Percentiles rank a stretch among this genome's conserved stretches.
Evolutionary conservation across 2,329 filamentous ascomycete genomes (phyloP).

Genomic region (Xylariaceae sp.): DNA sequence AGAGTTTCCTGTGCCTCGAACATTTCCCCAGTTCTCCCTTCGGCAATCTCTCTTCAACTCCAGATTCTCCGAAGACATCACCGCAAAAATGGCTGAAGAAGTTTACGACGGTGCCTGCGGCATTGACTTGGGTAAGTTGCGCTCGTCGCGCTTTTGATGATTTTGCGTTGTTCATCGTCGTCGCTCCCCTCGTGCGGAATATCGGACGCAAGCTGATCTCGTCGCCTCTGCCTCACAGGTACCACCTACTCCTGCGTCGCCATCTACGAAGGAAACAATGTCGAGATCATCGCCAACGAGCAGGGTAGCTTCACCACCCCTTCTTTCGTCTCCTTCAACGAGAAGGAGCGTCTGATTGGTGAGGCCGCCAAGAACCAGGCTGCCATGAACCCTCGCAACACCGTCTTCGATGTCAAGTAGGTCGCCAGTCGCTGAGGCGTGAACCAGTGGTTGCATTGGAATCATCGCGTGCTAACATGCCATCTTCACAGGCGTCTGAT

Average conservation of each 20-base stretch:
- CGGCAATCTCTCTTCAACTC: slow-evolving; percentile 18
- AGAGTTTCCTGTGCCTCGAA: slow-evolving; percentile 17
- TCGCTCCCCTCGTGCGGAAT: not conserved
- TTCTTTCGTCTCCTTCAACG: slow-evolving; percentile 98
- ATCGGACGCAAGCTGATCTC: slow-evolving; percentile 3
- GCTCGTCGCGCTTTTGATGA: not conserved
- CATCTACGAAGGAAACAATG: slow-evolving; percentile 98
- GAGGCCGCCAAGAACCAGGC: slow-evolving; percentile 99
- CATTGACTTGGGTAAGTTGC: slow-evolving; percentile 90
- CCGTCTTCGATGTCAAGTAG: slow-evolving; percentile 98
- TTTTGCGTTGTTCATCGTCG: not conserved
- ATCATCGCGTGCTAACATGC: slow-evolving; percentile 3
- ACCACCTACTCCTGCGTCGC: slow-evolving; percentile 99
- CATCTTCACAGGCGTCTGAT: slow-evolving; percentile 73
- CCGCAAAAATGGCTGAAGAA: slow-evolving; percentile 78
- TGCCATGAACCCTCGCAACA: slow-evolving; percentile 98
- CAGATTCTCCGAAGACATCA: slow-evolving; percentile 16
- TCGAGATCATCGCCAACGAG: slow-evolving; percentile 99
- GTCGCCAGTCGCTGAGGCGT: slow-evolving; percentile 32
- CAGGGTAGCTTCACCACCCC: slow-evolving; percentile 99
- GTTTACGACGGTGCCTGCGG: slow-evolving; percentile 99
- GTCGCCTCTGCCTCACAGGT: slow-evolving; percentile 48
- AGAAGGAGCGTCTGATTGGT: slow-evolving; percentile 97
- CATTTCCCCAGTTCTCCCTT: slow-evolving; percentile 16
- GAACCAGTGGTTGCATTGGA: not conserved